Evolutionary conservation across 768 basidiomycete species (phyloP), one percentile per base, ranked within the genome.

Genomic region (Calocybe cyanea): DNA sequence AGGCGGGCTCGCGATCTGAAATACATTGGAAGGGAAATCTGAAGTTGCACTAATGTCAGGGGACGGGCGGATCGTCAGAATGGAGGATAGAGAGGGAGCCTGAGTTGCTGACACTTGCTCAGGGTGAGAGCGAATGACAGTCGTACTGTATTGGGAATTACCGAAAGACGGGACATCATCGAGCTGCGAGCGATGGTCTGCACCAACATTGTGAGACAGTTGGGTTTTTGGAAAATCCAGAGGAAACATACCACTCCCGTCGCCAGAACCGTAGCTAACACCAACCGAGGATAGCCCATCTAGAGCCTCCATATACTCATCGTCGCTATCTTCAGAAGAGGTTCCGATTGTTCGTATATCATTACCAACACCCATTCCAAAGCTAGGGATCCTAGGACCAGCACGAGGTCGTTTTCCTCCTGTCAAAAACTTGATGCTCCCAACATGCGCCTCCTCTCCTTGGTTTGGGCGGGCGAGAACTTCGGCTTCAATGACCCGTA

Each of bases 381-480:
- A 93, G 65, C 88, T 92, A 0, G 90, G 90, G 49, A 93, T 93
- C 13, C 91, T 73, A n/a, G 83, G 87, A 0, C 70, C 79, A 3
- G 67, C 64, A 10, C 65, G 65, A 7, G 81, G 77, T 14, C 84
- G 74, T 62, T 78, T 85, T 3, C 73, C 71, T 8, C 80, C 79
- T 0, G 82, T 78, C 71, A 94, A 78, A 49, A 95, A 85, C 55
- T 83, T 86, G 66, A 96, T 71, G 49, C 87, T 92, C 6, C 92
- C 92, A 25, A 94, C 76, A 63, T 93, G 87, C 35, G 81, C 71
- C 50, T 87, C 83, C 24, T 81, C 80, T 7, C 71, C 73, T 49
- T 85, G 83, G 7, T 70, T 72, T 1, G 82, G 76, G 5, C 85
- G 74, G 9, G 77, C 63, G 7, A 94, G 67, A 3, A 98, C 82